phyloP scores from a whole-genome alignment of 2,329 filamentous ascomycete species.

The Westerdykella ornata region DNA sequence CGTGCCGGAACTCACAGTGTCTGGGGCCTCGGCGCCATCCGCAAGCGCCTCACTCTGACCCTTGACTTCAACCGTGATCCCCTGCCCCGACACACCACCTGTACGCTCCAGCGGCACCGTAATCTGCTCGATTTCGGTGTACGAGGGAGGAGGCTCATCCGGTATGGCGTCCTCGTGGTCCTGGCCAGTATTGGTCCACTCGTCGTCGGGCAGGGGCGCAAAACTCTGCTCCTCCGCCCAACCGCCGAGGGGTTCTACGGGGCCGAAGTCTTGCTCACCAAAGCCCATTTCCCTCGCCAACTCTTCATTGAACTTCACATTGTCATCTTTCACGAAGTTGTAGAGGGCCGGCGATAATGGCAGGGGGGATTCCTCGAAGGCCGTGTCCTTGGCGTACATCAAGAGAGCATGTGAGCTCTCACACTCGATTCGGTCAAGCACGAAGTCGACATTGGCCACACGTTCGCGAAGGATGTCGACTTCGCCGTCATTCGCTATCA shows the following conservation, averaged over 20 bases:
- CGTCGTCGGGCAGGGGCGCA: not conserved
- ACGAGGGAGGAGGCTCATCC: not conserved
- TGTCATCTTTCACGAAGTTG: constrained; percentile 47
- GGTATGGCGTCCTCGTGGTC: not conserved
- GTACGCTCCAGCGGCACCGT: constrained; percentile 2
- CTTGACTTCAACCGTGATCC: not conserved
- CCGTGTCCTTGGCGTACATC: constrained; percentile 52
- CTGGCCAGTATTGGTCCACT: not conserved
- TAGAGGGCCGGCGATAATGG: constrained; percentile 23
- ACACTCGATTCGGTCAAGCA: constrained; percentile 48
- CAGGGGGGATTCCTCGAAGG: constrained; percentile 12
- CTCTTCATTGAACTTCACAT: constrained; percentile 33
- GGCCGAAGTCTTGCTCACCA: no score
- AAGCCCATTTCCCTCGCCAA: constrained; percentile 6
- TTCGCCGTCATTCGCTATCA: constrained; percentile 17
- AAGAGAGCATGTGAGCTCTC: constrained; percentile 50
- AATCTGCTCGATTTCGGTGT: constrained; percentile 2
- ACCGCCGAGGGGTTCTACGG: no score
- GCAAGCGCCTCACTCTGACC: no score
- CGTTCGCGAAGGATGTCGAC: constrained; percentile 25
- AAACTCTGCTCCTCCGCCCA: not conserved
- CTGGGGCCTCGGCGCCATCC: no score
- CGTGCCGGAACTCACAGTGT: constrained; percentile 15
- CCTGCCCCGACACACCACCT: not conserved
- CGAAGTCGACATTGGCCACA: constrained; percentile 46